Evolutionary conservation across 495 filamentous ascomycete genomes (phyloP).

Genomic region (Xylaria castorea): DNA sequence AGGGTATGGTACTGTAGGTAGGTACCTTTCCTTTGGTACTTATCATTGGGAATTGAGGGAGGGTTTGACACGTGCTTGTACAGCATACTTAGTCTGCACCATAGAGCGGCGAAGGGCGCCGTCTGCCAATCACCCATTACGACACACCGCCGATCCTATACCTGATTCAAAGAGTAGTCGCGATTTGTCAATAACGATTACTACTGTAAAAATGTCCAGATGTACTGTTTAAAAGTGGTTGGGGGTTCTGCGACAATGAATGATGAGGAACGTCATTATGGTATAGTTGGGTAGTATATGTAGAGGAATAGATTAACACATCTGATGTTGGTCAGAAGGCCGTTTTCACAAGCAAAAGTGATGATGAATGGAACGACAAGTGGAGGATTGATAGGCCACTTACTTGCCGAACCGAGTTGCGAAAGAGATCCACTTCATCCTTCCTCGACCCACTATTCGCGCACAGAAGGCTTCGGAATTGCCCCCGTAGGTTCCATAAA

Average conservation of each 20-base stretch:
- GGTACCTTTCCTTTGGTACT: constrained; percentile 3
- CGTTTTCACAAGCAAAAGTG: constrained; percentile 20
- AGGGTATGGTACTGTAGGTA: background rate
- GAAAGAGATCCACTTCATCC: background rate
- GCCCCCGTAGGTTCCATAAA: constrained; percentile 1
- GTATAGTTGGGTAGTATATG: background rate
- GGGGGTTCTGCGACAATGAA: background rate
- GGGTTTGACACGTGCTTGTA: constrained; percentile 23
- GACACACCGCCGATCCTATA: constrained; percentile 11
- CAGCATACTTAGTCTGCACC: constrained; percentile 8
- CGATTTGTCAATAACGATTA: constrained; percentile 9
- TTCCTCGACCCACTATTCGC: background rate
- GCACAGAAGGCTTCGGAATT: constrained; percentile 15
- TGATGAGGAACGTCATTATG: background rate
- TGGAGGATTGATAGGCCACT: constrained; percentile 7
- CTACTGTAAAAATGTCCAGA: background rate
- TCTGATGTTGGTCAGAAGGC: constrained; percentile 4
- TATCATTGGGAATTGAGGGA: background rate
- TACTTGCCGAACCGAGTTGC: constrained; percentile 7
- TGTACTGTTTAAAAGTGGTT: background rate
- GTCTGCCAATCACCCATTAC: constrained; percentile 7
- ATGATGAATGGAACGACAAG: background rate
- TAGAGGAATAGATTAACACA: background rate
- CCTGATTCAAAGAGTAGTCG: background rate
- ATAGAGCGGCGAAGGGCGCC: background rate